Percentiles rank a stretch among this genome's conserved stretches.
Conservation (phyloP, 352 stramenopile species). For the Phytophthora pseudosyringae region DNA sequence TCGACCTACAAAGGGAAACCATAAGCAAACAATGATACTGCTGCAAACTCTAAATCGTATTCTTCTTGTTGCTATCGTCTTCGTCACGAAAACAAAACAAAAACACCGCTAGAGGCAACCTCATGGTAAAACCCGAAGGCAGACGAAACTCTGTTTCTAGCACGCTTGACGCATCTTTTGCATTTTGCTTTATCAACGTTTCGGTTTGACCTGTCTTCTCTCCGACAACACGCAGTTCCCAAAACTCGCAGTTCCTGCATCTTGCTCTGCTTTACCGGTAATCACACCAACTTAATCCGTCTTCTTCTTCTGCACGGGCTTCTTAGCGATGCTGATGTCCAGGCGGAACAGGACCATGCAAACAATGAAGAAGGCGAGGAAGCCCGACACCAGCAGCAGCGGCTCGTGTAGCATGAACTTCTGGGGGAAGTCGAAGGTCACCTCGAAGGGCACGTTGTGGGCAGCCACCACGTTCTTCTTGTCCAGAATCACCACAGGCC, state of each 20-base stretch:
- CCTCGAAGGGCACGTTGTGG: conserved; percentile 86
- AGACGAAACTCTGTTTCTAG: not conserved
- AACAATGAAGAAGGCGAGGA: conserved; percentile 85
- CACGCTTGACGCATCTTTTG: conserved; percentile 7
- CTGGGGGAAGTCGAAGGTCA: conserved; percentile 87
- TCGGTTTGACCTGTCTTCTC: conserved; percentile 5
- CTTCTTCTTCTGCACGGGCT: conserved; percentile 63
- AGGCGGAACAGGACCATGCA: conserved; percentile 88
- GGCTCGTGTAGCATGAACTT: conserved; percentile 89
- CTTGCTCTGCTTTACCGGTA: conserved; percentile 6
- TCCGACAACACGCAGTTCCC: not conserved
- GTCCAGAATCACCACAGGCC: conserved; percentile 80
- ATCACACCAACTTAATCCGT: conserved; percentile 55
- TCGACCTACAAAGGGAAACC: conserved; percentile 17
- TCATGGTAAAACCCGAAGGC: no score
- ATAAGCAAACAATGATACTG: conserved; percentile 52
- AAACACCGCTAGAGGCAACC: not conserved
- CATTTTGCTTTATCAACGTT: conserved; percentile 25
- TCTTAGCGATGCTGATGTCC: conserved; percentile 77
- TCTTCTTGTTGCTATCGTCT: not conserved
- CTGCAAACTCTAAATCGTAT: conserved; percentile 35
- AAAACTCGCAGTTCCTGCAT: conserved; percentile 22
- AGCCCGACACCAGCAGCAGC: conserved; percentile 83
- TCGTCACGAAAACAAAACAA: not conserved
- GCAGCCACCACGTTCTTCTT: conserved; percentile 87